These are phyloP conservation scores for Panicum virgatum DNA, from an alignment of 202 grass and related monocot genomes.

Conservation along the genomic window DNA sequence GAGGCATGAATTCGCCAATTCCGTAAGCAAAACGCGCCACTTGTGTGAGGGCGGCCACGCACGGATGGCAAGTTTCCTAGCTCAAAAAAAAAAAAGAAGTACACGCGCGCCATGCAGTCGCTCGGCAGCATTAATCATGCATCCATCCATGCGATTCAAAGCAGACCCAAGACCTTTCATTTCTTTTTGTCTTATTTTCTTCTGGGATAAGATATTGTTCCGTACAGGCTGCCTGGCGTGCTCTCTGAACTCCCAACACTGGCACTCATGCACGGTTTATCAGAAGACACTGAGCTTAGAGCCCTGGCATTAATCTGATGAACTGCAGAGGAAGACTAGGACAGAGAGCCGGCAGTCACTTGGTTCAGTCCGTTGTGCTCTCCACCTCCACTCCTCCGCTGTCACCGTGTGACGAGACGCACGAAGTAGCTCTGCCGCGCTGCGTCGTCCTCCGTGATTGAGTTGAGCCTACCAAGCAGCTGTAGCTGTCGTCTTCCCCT, in stretches of 20 bases:
- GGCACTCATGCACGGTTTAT: neutral
- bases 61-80: neutral
- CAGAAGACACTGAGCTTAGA: neutral
- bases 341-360: neutral
- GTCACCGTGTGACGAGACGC: conserved; percentile 11
- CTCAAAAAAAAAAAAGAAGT: too few species aligned
- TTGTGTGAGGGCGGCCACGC: neutral
- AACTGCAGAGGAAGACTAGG: neutral
- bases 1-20: neutral
- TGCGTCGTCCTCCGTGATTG: neutral
- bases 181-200: too few species aligned
- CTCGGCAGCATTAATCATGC: neutral
- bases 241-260: neutral
- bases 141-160: neutral
- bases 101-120: neutral
- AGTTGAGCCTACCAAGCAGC: neutral
- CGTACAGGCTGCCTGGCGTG: neutral
- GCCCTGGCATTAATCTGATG: neutral
- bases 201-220: neutral
- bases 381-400: neutral
- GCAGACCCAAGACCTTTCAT: neutral
- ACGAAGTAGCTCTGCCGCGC: neutral
- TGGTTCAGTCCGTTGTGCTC: neutral
- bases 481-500: neutral
- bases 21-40: neutral